phyloP scores from a whole-genome alignment of 805 yeast genomes.

The Pichia sporocuriosa region DNA sequence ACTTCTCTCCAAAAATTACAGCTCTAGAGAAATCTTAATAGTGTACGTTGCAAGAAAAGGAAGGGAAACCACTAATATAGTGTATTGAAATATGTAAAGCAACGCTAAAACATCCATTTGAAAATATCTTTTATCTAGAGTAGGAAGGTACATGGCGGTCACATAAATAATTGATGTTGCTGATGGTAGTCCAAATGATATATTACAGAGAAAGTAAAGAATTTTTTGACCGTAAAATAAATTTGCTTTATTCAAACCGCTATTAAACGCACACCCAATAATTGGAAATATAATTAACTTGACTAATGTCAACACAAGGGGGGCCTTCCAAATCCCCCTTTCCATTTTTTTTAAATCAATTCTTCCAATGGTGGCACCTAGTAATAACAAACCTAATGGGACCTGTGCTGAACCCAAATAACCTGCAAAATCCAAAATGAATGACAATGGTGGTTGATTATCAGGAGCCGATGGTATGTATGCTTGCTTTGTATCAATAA shows the following conservation, averaged over 20 bases:
- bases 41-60: slow-evolving; percentile 73
- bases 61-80: slow-evolving; percentile 56
- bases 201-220: slow-evolving; percentile 66
- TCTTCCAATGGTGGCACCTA: slow-evolving; percentile 89
- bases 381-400: slow-evolving; percentile 72
- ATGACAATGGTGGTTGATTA: slow-evolving; percentile 71
- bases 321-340: slow-evolving; percentile 65
- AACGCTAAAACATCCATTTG: slow-evolving; percentile 87
- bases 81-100: slow-evolving; percentile 66
- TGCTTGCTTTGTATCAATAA: slow-evolving; percentile 42
- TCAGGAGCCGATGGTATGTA: slow-evolving; percentile 77
- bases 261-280: slow-evolving; percentile 60
- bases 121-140: slow-evolving; percentile 39
- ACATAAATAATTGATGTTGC: slow-evolving; percentile 88
- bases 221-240: slow-evolving; percentile 58
- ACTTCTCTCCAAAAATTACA: no score
- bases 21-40: slow-evolving; percentile 22
- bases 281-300: slow-evolving; percentile 71
- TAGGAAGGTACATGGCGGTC: slow-evolving; percentile 81
- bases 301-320: slow-evolving; percentile 46
- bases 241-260: slow-evolving; percentile 51
- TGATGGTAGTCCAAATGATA: slow-evolving; percentile 75
- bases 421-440: slow-evolving; percentile 70
- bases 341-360: slow-evolving; percentile 55
- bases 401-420: slow-evolving; percentile 85